phyloP scores from a whole-genome alignment of 2,329 filamentous ascomycete species.

The Monascus ruber region DNA sequence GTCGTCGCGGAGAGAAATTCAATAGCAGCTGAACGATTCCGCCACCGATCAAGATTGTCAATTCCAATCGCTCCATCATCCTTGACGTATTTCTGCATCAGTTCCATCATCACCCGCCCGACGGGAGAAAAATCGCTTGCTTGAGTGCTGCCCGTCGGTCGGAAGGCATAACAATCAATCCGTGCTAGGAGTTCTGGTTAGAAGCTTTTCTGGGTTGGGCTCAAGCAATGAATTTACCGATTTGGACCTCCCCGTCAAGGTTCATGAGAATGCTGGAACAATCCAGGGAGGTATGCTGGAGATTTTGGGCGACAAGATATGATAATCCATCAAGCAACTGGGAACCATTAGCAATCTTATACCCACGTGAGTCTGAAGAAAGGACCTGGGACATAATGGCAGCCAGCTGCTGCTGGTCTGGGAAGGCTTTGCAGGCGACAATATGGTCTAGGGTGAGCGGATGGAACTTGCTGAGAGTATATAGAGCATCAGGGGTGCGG shows the following conservation, averaged over 20 bases:
- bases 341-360: no score
- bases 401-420: constrained; percentile 4
- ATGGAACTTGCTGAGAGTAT: constrained; percentile 4
- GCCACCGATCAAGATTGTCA: constrained; percentile 21
- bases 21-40: constrained; percentile 14
- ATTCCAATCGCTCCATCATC: constrained; percentile 20
- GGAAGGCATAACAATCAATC: constrained; percentile 8
- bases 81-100: constrained; percentile 27
- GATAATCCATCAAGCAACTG: constrained; percentile 11
- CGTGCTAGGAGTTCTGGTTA: constrained; percentile 7
- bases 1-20: constrained; percentile 21
- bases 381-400: constrained; percentile 4
- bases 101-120: constrained; percentile 17
- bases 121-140: constrained; percentile 10
- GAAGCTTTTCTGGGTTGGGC: constrained; percentile 1
- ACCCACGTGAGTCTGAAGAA: no score
- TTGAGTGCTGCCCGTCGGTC: constrained; percentile 4
- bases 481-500: constrained; percentile 2
- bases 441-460: constrained; percentile 6
- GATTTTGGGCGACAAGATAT: constrained; percentile 7
- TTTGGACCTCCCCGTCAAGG: constrained; percentile 14
- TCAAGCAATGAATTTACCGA: constrained; percentile 11
- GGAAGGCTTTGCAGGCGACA: constrained; percentile 4
- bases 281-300: constrained; percentile 13
- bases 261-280: constrained; percentile 17